Percentiles rank a stretch among this genome's conserved stretches.
These are phyloP conservation scores for Citrus unshiu DNA, from an alignment of 345 rosid genomes.

Conservation along the genomic window DNA sequence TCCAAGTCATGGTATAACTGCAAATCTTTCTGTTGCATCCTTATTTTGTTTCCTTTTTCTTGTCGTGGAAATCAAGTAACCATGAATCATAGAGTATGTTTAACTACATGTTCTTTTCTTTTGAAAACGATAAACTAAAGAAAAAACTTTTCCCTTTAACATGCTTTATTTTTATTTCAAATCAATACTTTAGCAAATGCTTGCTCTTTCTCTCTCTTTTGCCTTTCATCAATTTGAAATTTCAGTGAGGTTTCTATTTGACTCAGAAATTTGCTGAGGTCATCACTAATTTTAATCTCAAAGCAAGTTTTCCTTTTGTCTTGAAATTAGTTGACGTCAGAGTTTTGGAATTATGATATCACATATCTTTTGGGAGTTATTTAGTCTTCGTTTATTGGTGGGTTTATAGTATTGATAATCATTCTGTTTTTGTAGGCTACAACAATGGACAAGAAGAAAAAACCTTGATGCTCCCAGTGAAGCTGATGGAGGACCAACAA, in stretches of 20 bases:
- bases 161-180: neutral
- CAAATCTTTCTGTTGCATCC: slow-evolving; percentile 12
- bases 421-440: slow-evolving; percentile 58
- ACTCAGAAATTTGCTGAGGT: neutral
- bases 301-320: neutral
- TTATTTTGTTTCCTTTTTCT: neutral
- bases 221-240: neutral
- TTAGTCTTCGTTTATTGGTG: neutral
- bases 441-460: slow-evolving; percentile 93
- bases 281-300: neutral
- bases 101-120: neutral
- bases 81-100: neutral
- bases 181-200: neutral
- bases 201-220: neutral
- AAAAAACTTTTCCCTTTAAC: neutral
- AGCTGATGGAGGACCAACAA: slow-evolving; percentile 86
- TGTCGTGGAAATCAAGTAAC: neutral
- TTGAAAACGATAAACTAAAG: neutral
- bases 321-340: neutral
- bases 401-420: slow-evolving; percentile 6
- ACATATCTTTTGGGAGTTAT: neutral
- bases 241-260: neutral
- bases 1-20: slow-evolving; percentile 75
- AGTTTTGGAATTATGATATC: neutral
- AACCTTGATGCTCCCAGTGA: slow-evolving; percentile 86